Conservation (phyloP, 345 rosid species). For the Raphanus sativus region DNA sequence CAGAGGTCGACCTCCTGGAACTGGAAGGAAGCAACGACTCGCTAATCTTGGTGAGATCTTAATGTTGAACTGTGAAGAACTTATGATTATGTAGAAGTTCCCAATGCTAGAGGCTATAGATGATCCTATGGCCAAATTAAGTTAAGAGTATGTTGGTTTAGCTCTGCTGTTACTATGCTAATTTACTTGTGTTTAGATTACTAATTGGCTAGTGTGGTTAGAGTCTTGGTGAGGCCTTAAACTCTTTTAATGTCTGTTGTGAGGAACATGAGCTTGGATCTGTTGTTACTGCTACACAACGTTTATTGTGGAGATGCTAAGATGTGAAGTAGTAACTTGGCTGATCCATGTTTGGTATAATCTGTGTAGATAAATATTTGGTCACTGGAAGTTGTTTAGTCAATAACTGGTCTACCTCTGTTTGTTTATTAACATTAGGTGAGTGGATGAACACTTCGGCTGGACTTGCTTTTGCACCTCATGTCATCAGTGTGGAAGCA, state of each 20-base stretch:
- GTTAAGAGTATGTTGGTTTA: neutral
- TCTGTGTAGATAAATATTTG: neutral
- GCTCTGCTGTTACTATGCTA: constrained; percentile 3
- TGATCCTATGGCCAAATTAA: neutral
- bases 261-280: constrained; percentile 3
- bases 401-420: neutral
- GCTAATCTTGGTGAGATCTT: constrained; percentile 72
- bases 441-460: constrained; percentile 99
- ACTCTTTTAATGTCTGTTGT: neutral
- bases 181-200: neutral
- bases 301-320: neutral
- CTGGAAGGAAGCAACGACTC: constrained; percentile 92
- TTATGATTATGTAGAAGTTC: neutral
- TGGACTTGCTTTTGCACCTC: constrained; percentile 92
- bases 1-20: constrained; percentile 96
- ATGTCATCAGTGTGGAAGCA: constrained; percentile 71
- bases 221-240: neutral
- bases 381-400: neutral
- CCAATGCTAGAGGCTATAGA: neutral
- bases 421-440: constrained; percentile 53
- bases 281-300: constrained; percentile 11
- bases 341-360: neutral
- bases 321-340: neutral
- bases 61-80: neutral
- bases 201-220: neutral